Percentiles rank a stretch among this genome's conserved stretches.
phyloP scores from a whole-genome alignment of 2,329 filamentous ascomycete species.

The Coniosporium tulheliwenetii region DNA sequence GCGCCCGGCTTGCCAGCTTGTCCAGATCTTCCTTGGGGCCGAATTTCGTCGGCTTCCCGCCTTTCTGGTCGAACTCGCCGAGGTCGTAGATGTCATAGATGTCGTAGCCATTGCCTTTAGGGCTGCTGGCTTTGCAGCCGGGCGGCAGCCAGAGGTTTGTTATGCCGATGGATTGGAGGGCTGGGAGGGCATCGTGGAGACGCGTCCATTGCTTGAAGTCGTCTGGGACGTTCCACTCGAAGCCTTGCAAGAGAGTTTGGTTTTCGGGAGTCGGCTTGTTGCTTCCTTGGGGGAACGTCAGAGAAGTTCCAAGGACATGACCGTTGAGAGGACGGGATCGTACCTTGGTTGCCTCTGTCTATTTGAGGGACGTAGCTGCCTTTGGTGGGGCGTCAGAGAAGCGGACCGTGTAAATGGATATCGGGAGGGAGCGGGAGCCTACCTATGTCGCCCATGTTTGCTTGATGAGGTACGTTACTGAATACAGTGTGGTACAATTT shows the following conservation, averaged over 20 bases:
- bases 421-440: no score
- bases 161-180: slow-evolving; percentile 43
- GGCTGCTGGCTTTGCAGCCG: slow-evolving; percentile 47
- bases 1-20: slow-evolving; percentile 33
- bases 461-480: no score
- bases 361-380: no score
- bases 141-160: slow-evolving; percentile 53
- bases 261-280: slow-evolving; percentile 12
- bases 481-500: no score
- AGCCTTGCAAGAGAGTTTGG: slow-evolving; percentile 48
- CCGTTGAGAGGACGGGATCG: no score
- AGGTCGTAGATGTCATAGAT: slow-evolving; percentile 40
- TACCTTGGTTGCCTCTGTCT: no score
- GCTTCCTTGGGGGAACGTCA: no score
- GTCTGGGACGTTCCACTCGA: slow-evolving; percentile 56
- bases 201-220: slow-evolving; percentile 46
- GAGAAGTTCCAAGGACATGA: no score
- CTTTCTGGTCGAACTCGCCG: slow-evolving; percentile 58
- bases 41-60: slow-evolving; percentile 48
- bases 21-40: slow-evolving; percentile 46
- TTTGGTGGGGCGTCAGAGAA: no score
- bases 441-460: no score
- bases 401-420: no score
- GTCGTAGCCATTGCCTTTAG: slow-evolving; percentile 42
- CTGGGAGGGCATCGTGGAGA: slow-evolving; percentile 34